Evolutionary conservation across 768 basidiomycete genomes (phyloP).

Genomic region (Pulveroboletus sp.): DNA sequence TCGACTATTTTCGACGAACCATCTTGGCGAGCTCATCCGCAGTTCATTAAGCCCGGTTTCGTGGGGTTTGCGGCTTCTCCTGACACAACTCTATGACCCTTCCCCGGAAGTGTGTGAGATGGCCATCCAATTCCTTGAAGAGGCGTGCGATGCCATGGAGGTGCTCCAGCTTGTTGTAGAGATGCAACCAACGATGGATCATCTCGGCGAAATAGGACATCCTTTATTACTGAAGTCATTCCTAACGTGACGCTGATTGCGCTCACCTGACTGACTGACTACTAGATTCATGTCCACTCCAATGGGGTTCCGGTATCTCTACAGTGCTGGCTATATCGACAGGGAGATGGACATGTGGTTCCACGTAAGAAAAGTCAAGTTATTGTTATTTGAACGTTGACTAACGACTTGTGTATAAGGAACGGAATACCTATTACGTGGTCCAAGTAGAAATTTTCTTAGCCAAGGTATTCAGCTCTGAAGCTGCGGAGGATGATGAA

Average conservation of each 20-base stretch:
- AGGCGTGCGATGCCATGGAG: constrained; percentile 81
- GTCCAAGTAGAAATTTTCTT: constrained; percentile 92
- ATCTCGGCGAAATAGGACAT: constrained; percentile 90
- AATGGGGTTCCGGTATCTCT: constrained; percentile 88
- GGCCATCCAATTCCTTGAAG: constrained; percentile 85
- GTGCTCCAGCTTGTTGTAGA: constrained; percentile 87
- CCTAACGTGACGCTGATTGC: background rate
- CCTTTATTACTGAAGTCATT: constrained; percentile 80
- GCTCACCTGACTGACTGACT: background rate
- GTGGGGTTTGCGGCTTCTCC: constrained; percentile 86
- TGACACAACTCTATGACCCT: constrained; percentile 96
- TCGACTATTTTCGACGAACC: constrained; percentile 81
- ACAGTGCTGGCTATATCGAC: constrained; percentile 88
- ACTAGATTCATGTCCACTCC: constrained; percentile 90
- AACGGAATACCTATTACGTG: constrained; percentile 89
- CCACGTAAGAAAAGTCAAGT: constrained; percentile 50
- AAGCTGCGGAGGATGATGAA: constrained; percentile 57
- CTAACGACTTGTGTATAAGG: constrained; percentile 44
- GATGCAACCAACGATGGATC: constrained; percentile 93
- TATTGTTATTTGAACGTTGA: background rate
- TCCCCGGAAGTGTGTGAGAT: constrained; percentile 84
- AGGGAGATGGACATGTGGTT: constrained; percentile 97
- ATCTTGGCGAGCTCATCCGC: constrained; percentile 78
- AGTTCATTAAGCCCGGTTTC: constrained; percentile 57
- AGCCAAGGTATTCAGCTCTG: constrained; percentile 64